Evolutionary conservation across 495 filamentous ascomycete species (phyloP).

Genomic region (Pyronema omphalodes): DNA sequence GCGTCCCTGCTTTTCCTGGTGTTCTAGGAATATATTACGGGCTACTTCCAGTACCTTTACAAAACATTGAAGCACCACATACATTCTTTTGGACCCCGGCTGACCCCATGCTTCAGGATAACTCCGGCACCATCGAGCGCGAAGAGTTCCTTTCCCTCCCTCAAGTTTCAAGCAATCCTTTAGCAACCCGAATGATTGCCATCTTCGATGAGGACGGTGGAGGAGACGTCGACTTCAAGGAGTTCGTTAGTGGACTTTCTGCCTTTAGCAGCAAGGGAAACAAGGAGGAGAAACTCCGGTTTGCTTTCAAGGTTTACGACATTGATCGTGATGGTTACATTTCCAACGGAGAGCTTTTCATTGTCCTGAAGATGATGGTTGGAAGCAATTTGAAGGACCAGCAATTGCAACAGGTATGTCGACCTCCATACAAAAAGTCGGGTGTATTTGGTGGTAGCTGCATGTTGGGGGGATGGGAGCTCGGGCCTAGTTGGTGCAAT

Average conservation of each 20-base stretch:
- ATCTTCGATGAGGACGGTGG: constrained; percentile 99
- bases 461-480: too few species aligned
- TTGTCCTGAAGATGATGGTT: constrained; percentile 99
- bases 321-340: constrained; percentile 98
- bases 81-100: neutral
- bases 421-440: neutral
- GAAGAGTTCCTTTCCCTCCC: constrained; percentile 95
- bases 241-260: constrained; percentile 89
- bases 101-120: constrained; percentile 42
- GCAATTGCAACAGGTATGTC: constrained; percentile 68
- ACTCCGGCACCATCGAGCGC: constrained; percentile 93
- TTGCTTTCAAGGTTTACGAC: constrained; percentile 99
- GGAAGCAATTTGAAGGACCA: constrained; percentile 98
- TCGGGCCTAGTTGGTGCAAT: too few species aligned
- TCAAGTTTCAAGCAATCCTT: constrained; percentile 93
- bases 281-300: constrained; percentile 94
- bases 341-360: constrained; percentile 96
- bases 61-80: neutral
- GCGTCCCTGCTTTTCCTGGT: too few species aligned
- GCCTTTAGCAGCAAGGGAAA: constrained; percentile 96
- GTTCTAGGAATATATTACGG: too few species aligned
- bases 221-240: constrained; percentile 95
- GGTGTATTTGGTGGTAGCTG: too few species aligned
- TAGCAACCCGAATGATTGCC: constrained; percentile 97
- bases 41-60: neutral